phyloP scores from a whole-genome alignment of 2,329 filamentous ascomycete species.

The Colletotrichum graminicola region DNA sequence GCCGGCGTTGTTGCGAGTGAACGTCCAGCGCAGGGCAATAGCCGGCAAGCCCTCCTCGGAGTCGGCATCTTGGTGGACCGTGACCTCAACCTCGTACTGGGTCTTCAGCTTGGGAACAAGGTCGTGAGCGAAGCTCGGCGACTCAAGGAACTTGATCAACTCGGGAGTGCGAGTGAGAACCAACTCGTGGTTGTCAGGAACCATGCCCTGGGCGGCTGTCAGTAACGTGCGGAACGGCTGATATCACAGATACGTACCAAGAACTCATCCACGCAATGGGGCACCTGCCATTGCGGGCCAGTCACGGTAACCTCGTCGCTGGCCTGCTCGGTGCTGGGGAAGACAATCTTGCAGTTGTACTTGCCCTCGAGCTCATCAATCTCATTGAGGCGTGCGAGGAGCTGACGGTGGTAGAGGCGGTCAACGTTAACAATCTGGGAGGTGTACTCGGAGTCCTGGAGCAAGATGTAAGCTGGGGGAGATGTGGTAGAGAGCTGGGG shows the following conservation, averaged over 20 bases:
- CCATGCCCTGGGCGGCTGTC: constrained; percentile 77
- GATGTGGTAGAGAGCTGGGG: not conserved
- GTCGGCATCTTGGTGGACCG: constrained; percentile 74
- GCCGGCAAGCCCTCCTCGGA: constrained; percentile 70
- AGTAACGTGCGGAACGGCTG: constrained; percentile 7
- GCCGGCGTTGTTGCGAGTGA: constrained; percentile 97
- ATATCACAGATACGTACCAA: constrained; percentile 67
- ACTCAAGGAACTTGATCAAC: constrained; percentile 85
- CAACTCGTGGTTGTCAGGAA: constrained; percentile 94
- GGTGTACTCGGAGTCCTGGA: constrained; percentile 92
- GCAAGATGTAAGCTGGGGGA: constrained; percentile 23
- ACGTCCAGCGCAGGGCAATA: constrained; percentile 78
- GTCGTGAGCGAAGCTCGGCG: constrained; percentile 83
- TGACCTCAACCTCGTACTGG: constrained; percentile 92
- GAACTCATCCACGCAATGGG: constrained; percentile 95
- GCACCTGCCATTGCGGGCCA: constrained; percentile 97
- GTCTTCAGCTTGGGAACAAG: constrained; percentile 86
- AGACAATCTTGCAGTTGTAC: constrained; percentile 99
- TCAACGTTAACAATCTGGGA: constrained; percentile 94
- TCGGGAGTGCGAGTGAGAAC: constrained; percentile 82
- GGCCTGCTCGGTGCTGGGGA: constrained; percentile 96
- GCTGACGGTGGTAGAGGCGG: constrained; percentile 92
- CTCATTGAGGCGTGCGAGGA: constrained; percentile 87
- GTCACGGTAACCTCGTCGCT: constrained; percentile 97
- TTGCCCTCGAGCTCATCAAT: constrained; percentile 98